Percentiles rank a stretch among this genome's conserved stretches.
phyloP scores from a whole-genome alignment of 768 basidiomycete genomes.

The Lentinula detonsa region DNA sequence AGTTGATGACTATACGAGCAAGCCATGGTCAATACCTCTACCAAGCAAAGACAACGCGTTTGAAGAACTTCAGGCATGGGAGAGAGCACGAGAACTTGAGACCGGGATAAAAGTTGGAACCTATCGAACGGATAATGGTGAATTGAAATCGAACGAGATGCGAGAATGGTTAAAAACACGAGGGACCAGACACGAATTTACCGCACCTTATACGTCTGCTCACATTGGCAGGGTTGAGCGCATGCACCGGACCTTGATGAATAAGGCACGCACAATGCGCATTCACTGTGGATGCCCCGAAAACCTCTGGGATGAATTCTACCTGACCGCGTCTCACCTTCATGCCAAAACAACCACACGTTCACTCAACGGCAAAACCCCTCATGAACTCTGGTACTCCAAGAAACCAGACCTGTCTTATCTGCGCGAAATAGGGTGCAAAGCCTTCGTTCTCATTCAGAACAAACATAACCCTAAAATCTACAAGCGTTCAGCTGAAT shows the following conservation, averaged over 20 bases:
- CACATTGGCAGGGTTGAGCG: background rate
- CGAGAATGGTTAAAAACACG: background rate
- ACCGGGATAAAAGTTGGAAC: background rate
- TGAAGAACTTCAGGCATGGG: background rate
- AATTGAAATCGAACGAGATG: background rate
- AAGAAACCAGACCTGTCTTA: background rate
- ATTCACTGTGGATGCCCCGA: background rate
- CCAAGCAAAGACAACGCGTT: background rate
- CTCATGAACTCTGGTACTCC: background rate
- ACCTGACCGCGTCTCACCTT: background rate
- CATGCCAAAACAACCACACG: background rate
- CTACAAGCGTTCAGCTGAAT: background rate
- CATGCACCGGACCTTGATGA: background rate
- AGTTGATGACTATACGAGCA: slow-evolving; percentile 1
- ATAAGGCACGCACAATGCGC: background rate
- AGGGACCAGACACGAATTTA: background rate
- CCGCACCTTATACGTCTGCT: background rate
- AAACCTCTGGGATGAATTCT: background rate
- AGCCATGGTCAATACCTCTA: background rate
- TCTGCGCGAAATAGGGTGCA: background rate
- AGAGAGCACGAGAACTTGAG: background rate
- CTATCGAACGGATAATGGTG: background rate
- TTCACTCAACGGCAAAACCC: background rate
- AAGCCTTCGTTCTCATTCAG: background rate
- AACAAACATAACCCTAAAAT: background rate